Percentiles rank a stretch among this genome's conserved stretches.
Conservation (phyloP, 2,329 filamentous ascomycete species). For the Colletotrichum paranaense region DNA sequence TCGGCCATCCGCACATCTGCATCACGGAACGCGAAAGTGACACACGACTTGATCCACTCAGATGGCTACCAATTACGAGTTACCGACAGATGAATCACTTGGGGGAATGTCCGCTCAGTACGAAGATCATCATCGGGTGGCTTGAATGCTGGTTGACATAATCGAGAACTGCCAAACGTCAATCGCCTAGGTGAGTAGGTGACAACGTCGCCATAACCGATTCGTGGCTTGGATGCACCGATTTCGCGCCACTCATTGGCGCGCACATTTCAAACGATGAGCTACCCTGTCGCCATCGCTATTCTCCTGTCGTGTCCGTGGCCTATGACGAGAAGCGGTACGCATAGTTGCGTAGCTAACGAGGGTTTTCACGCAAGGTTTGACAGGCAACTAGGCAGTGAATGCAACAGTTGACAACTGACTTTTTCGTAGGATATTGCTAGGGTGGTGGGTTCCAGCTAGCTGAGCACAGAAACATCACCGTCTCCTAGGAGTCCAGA, state of each 20-base stretch:
- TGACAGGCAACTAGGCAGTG: neutral
- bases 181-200: neutral
- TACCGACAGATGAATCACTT: neutral
- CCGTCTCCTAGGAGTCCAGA: neutral
- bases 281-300: neutral
- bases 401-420: neutral
- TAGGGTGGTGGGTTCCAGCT: neutral
- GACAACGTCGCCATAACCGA: neutral
- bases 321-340: neutral
- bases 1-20: conserved; percentile 8
- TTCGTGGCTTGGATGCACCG: neutral
- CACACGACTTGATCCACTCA: neutral
- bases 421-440: neutral
- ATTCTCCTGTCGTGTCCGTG: neutral
- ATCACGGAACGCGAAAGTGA: conserved; percentile 1
- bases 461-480: neutral
- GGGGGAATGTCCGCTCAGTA: neutral
- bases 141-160: neutral
- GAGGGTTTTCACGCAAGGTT: neutral
- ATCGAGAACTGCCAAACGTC: neutral
- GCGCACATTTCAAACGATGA: neutral
- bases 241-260: neutral
- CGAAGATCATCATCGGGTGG: neutral
- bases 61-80: neutral
- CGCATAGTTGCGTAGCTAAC: neutral